Evolutionary conservation across 371 early-diverging fungal species (phyloP), one percentile per base, ranked within the genome.

Genomic region (Actinomortierella wolfii): DNA sequence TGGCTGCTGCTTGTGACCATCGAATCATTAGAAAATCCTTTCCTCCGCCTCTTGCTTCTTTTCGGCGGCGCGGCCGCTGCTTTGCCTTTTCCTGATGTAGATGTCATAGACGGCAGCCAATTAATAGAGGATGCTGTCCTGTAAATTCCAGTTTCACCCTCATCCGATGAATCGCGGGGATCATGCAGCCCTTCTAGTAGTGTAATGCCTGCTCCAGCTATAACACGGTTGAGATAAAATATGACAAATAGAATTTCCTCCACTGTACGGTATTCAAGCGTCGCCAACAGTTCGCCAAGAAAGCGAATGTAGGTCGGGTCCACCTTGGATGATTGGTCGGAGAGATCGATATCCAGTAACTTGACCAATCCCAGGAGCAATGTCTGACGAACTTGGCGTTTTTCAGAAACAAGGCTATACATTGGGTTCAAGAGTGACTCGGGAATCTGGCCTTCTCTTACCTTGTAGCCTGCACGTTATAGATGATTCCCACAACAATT

Each of bases 231-330:
- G 51, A 90, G 83, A 45, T 82, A 76, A 65, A 87, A 86, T 3
- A 92, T 76, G 9, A 94, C 79, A 40, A 79, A 78, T 9, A 95
- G 67, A 5, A 94, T 85, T 74, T 97, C 97, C 40, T 95, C 96
- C 34, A 86, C 74, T 21, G 83, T 81, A 56, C 85, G 87, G 58
- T 87, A 90, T 51, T 92, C 86, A 9, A 97, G 68, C 0, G 84
- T 74, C 6, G 92, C 85, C 24, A 94, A 53, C 59, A 89, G 93
- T 51, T 96, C 96, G 0, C 88, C 92, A 1, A 95, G 64, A 75
- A 94, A 97, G 15, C 85, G 81, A 7, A 80, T 79, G 51, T 88
- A 93, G 18, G 64, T 62, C 6, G 91, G 68, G 51, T 89, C 85
- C 5, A 85, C 60, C 77, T 84, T 46, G 17, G 11, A 17, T 18